Conservation (phyloP, 2,329 filamentous ascomycete genomes). For the Sclerotinia sclerotiorum region DNA sequence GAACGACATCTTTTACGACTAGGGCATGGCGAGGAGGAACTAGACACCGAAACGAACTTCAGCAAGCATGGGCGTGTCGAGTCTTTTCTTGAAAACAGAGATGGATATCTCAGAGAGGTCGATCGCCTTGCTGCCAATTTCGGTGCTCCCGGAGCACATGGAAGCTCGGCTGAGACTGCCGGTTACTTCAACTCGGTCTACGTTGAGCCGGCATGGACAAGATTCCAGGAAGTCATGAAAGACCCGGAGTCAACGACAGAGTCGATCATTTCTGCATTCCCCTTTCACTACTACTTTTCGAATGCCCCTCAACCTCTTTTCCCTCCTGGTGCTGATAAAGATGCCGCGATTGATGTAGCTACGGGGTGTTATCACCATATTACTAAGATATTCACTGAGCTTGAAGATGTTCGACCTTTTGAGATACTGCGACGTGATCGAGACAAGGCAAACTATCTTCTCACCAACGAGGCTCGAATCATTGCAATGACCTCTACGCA, state of each 20-base stretch:
- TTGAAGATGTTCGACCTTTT: constrained; percentile 92
- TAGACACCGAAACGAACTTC: constrained; percentile 82
- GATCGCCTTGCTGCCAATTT: constrained; percentile 82
- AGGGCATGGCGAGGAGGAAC: constrained; percentile 92
- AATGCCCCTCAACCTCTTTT: constrained; percentile 87
- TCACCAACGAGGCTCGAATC: constrained; percentile 94
- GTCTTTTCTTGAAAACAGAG: constrained; percentile 87
- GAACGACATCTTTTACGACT: constrained; percentile 88
- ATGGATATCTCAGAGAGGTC: constrained; percentile 77
- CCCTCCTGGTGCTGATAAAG: constrained; percentile 61
- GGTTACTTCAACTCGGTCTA: constrained; percentile 96
- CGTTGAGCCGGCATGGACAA: constrained; percentile 82
- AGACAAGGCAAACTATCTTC: constrained; percentile 93
- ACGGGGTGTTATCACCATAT: constrained; percentile 87
- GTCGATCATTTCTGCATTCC: constrained; percentile 72
- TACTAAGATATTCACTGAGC: constrained; percentile 82
- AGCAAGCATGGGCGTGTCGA: constrained; percentile 95
- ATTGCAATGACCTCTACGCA: constrained; percentile 99
- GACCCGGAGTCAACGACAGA: constrained; percentile 56
- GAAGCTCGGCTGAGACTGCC: constrained; percentile 92
- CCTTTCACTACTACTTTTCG: constrained; percentile 84
- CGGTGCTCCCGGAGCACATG: constrained; percentile 87
- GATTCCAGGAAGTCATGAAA: constrained; percentile 69
- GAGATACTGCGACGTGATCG: constrained; percentile 86
- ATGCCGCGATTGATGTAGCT: constrained; percentile 71